These are phyloP conservation scores for Lyophyllum atratum DNA, from an alignment of 768 basidiomycete genomes.

Conservation along the genomic window DNA sequence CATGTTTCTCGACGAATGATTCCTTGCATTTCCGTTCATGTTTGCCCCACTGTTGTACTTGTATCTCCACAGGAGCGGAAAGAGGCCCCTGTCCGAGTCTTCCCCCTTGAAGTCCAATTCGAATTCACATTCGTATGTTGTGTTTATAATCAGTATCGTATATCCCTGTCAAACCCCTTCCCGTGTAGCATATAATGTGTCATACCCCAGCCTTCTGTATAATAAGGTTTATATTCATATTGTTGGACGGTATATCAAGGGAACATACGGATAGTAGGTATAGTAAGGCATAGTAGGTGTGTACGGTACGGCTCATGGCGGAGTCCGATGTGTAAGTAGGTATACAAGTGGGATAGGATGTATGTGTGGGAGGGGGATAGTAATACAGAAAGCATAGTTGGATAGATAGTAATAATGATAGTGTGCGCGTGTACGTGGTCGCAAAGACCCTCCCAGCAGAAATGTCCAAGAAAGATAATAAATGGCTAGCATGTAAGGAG, in stretches of 20 bases:
- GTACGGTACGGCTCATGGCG: background rate
- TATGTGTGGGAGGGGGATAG: background rate
- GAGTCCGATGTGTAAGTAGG: conserved; percentile 5
- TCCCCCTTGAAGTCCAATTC: background rate
- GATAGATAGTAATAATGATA: conserved; percentile 21
- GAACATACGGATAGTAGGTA: conserved; percentile 16
- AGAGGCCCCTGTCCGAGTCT: background rate
- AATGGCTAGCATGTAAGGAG: conserved; percentile 25
- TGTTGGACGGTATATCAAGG: background rate
- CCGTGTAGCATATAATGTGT: background rate
- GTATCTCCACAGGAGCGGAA: background rate
- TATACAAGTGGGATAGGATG: conserved; percentile 10
- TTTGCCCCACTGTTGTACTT: background rate
- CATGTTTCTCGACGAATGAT: background rate
- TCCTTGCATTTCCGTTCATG: background rate
- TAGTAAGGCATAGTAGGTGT: conserved; percentile 6
- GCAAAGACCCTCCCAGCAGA: background rate
- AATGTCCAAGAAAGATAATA: conserved; percentile 13
- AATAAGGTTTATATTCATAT: conserved; percentile 5
- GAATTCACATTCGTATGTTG: too few species aligned
- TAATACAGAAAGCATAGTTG: conserved; percentile 20
- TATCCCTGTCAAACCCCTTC: background rate
- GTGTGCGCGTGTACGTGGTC: conserved; percentile 7
- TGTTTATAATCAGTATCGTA: background rate
- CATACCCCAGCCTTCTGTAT: background rate